These are phyloP conservation scores for Dactylellina leptospora DNA, from an alignment of 2,329 filamentous ascomycete species.

Conservation along the genomic window DNA sequence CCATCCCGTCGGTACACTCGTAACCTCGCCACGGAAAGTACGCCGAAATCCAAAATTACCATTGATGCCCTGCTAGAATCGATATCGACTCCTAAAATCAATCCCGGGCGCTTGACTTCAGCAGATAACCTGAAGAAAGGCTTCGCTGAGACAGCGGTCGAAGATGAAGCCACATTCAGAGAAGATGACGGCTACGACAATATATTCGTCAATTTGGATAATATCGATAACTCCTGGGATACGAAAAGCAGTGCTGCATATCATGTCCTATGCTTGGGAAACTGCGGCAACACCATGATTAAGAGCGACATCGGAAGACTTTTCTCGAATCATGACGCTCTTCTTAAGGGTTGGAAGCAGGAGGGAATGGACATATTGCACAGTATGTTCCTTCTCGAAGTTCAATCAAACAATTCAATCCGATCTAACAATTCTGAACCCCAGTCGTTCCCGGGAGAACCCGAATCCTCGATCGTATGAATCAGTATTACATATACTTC, in stretches of 20 bases:
- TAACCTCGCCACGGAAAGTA: not conserved
- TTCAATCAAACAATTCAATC: no score
- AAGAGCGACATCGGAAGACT: constrained; percentile 44
- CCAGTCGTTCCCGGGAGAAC: constrained; percentile 22
- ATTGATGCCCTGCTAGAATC: constrained; percentile 37
- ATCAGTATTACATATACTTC: constrained; percentile 42
- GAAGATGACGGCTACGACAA: not conserved
- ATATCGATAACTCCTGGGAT: constrained; percentile 9
- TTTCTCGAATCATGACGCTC: constrained; percentile 40
- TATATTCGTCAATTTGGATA: constrained; percentile 11
- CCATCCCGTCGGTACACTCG: not conserved
- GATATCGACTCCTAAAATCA: constrained; percentile 16
- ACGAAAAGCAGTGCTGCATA: not conserved
- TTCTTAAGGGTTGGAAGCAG: constrained; percentile 12
- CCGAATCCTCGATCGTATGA: constrained; percentile 4
- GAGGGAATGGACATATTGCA: constrained; percentile 16
- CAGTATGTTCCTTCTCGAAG: not conserved
- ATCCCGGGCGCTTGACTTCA: not conserved
- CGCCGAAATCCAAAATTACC: constrained; percentile 21
- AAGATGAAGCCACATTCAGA: not conserved
- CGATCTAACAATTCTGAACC: not conserved
- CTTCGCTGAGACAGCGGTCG: not conserved
- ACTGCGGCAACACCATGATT: constrained; percentile 41
- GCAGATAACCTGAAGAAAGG: not conserved
- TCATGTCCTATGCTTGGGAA: constrained; percentile 22